Conservation (phyloP, 2,329 filamentous ascomycete species). For the Oidium heveae region DNA sequence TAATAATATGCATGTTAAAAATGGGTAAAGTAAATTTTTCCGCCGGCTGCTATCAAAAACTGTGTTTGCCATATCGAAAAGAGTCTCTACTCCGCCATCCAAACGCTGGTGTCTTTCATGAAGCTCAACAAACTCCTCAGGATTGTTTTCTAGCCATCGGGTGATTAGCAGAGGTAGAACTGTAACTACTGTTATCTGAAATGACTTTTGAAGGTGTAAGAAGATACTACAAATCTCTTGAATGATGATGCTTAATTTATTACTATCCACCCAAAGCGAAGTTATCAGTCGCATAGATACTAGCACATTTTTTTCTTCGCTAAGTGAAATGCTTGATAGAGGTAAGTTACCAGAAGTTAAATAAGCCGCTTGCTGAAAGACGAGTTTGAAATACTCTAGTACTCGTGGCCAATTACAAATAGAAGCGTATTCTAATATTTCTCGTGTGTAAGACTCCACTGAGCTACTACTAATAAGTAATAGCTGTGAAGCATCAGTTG, state of each 20-base stretch:
- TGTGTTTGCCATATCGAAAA: conserved; percentile 43
- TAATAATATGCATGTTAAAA: conserved; percentile 36
- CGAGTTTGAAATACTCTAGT: conserved; percentile 30
- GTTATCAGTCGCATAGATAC: conserved; percentile 32
- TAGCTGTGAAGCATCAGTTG: conserved; percentile 10
- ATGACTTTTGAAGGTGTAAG: conserved; percentile 36
- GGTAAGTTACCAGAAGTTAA: conserved; percentile 7
- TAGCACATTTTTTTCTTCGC: conserved; percentile 18
- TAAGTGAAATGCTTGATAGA: conserved; percentile 6
- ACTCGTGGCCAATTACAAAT: conserved; percentile 36
- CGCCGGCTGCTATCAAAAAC: conserved; percentile 31
- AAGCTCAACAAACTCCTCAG: conserved; percentile 36
- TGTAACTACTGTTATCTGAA: conserved; percentile 37
- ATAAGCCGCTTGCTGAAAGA: conserved; percentile 11
- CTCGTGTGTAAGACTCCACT: conserved; percentile 28
- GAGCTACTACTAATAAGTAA: conserved; percentile 15
- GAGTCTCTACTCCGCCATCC: conserved; percentile 38
- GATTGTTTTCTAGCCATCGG: conserved; percentile 39
- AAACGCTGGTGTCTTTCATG: conserved; percentile 34
- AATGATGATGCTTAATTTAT: conserved; percentile 33
- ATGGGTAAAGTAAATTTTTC: conserved; percentile 30
- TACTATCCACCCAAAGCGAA: conserved; percentile 37
- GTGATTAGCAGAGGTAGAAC: conserved; percentile 36
- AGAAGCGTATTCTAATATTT: conserved; percentile 35
- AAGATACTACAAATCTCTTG: conserved; percentile 43